These are phyloP conservation scores for Rhynchospora tenuis DNA, from an alignment of 176 grass and related monocot genomes.

Conservation along the genomic window DNA sequence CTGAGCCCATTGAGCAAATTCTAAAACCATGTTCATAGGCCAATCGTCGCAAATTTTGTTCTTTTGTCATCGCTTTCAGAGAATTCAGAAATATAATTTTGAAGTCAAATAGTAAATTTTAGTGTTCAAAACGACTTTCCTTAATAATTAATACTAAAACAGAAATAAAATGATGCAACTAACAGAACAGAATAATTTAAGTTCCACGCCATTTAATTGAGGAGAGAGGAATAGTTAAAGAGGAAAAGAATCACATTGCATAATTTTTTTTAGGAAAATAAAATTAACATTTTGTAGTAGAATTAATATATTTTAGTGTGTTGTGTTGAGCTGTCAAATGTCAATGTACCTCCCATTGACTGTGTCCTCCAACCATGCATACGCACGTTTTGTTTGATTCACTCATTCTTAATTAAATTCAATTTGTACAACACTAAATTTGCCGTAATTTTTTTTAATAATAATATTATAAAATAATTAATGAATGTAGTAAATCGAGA, in stretches of 20 bases:
- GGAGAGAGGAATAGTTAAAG: neutral
- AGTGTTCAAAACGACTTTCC: neutral
- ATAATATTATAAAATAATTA: no score
- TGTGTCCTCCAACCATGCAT: neutral
- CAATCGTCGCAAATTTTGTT: no score
- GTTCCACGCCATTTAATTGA: neutral
- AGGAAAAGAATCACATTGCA: neutral
- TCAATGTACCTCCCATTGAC: slow-evolving; percentile 9
- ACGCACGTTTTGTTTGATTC: slow-evolving; percentile 1
- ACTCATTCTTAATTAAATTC: neutral
- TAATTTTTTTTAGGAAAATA: neutral
- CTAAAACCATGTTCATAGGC: no score
- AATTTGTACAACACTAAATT: no score
- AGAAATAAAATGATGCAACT: neutral
- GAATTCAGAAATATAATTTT: neutral
- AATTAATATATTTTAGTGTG: neutral
- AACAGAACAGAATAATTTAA: neutral
- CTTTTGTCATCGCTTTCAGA: no score
- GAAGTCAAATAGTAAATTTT: neutral
- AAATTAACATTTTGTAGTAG: neutral
- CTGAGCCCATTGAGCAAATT: no score
- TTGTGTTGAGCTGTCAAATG: slow-evolving; percentile 9
- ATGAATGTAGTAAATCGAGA: no score
- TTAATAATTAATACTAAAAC: neutral
- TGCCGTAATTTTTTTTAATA: neutral